These are phyloP conservation scores for Paraurostyla sp. DNA, from an alignment of 73 alveolate genomes.

Conservation along the genomic window DNA sequence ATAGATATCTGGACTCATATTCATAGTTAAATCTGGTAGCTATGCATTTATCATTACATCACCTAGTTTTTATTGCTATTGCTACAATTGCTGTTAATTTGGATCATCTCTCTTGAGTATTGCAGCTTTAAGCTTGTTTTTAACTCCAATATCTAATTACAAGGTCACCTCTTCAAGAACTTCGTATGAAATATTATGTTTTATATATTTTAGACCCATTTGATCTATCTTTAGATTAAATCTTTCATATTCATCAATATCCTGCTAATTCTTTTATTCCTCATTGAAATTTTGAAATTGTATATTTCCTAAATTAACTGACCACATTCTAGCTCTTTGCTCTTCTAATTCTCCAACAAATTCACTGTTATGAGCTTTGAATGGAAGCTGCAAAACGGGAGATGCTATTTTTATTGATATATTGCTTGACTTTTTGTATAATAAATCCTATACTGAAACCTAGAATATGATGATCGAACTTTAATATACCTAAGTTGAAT, in stretches of 20 bases:
- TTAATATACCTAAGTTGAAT: conserved; percentile 5
- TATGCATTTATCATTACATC: conserved; percentile 21
- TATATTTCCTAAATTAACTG: conserved; percentile 43
- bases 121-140: conserved; percentile 45
- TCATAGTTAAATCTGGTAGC: background rate
- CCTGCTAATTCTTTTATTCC: background rate
- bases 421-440: conserved; percentile 14
- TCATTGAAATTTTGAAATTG: background rate
- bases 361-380: conserved; percentile 47
- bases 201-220: conserved; percentile 8
- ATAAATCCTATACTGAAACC: conserved; percentile 26
- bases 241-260: conserved; percentile 40
- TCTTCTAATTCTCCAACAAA: conserved; percentile 45
- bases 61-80: background rate
- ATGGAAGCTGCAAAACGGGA: conserved; percentile 43
- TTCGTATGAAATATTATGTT: background rate
- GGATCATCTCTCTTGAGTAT: background rate
- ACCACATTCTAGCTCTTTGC: conserved; percentile 33
- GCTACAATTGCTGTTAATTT: background rate
- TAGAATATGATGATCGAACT: background rate
- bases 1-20: conserved; percentile 52
- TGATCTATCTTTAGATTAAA: conserved; percentile 12
- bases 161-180: conserved; percentile 48
- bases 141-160: background rate
- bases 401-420: conserved; percentile 23